Evolutionary conservation across 345 rosid genomes (phyloP), one percentile per base, ranked within the genome.

Genomic region (Heritiera fomes): DNA sequence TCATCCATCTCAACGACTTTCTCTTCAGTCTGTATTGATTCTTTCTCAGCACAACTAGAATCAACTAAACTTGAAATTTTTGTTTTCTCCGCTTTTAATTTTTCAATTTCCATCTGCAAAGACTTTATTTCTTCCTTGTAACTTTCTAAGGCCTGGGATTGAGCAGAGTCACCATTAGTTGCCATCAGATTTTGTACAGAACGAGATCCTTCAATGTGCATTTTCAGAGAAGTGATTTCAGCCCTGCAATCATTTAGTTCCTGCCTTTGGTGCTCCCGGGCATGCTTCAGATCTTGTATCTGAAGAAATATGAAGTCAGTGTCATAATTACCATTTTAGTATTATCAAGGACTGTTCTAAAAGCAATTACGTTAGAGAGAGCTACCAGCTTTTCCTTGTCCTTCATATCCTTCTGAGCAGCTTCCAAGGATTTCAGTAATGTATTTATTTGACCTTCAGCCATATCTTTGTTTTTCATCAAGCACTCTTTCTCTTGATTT

Each of bases 211-310:
- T 92, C 99, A 20, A 95, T 88, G 73, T 90, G 94, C 98, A 93
- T 89, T 87, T 93, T 95, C 79, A 93, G 87, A 84, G 97, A 83
- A 69, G 98, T 92, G 72, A 95, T 92, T 87, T 95, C 99, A 81
- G 95, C 92, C 80, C 95, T 91, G 86, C 94, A 92, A 75, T 90
- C 97, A 87, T 90, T 93, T 77, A 93, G 92, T 81, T 91, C 92
- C 85, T 84, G 87, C 79, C 93, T 86, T 82, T 90, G 98, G 81
- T 84, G 88, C 85, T 93, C 99, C 76, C 76, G 81, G 60, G 90
- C 84, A 78, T 83, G 92, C 87, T 88, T 95, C 89, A 90, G 83
- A 84, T 85, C 87, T 85, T 89, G 96, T 79, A 91, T 87, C 98
- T 93, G 89, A 67, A 86, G 47, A 82, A 81, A 71, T 49, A 79